Evolutionary conservation across 2,329 filamentous ascomycete species (phyloP), one percentile per base, ranked within the genome.

Genomic region (Phyllosticta citriasiana): DNA sequence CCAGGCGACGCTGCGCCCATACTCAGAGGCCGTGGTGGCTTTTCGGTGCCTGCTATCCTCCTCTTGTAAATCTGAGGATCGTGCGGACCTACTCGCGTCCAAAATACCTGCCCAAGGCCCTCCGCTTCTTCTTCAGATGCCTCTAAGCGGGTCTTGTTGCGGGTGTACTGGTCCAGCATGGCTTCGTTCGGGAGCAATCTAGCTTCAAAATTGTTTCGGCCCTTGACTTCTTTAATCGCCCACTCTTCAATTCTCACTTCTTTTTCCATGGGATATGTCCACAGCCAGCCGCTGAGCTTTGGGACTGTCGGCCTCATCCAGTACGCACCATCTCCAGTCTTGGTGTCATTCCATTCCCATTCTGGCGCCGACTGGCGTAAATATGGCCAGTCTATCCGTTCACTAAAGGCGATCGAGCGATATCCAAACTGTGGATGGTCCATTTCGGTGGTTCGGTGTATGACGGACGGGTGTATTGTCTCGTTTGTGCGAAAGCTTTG

Each of bases 191-290:
- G 57, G 6, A 60, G 53, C 25, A 60, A 52, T 4, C 19, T 1
- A 4, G 57, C 57, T 14, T 60, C 57, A 53, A 60, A 60, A 35
- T 60, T 60, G 16, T 25, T 33, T n/a, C 53, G 35, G 8, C 58
- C 58, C 4, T 53, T 53, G 10, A 60, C 35, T 24, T 60, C 57
- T 6, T 53, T 35, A 33, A 60, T 60, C 22, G 55, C 57, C 57
- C 57, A 60, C n/a, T 60, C 57, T 51, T 57, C 56, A 2, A 19
- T 19, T n/a, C 8, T 24, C 33, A 26, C n/a, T 27, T 60, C 24
- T 8, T 30, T 40, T 16, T 9, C 5, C 8, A 24, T 1, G 5
- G 26, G 10, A 2, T 51, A 24, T 26, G 24, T 53, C 57, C 57
- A 60, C 2, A 55, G 4, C 5, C 22, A n/a, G 3, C 52, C 52